Conservation (phyloP, 257 asterid species). For the Solanum pimpinellifolium region DNA sequence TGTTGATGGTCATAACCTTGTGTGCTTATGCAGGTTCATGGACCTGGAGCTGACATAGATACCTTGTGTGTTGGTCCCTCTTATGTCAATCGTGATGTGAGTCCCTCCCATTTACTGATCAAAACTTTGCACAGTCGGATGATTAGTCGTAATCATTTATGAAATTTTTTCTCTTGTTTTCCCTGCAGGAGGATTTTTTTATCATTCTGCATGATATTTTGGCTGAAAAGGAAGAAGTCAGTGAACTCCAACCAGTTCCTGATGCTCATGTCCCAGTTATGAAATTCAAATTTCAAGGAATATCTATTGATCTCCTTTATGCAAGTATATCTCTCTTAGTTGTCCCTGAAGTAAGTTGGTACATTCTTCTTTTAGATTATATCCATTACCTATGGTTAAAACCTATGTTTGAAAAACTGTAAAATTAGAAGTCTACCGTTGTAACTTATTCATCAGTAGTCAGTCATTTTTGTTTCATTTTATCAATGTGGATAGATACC, state of each 20-base stretch:
- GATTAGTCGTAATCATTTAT: not conserved
- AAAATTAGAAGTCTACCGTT: too few relatives aligned
- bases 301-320: constrained; percentile 26
- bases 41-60: constrained; percentile 34
- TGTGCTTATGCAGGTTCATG: constrained; percentile 17
- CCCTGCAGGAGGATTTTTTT: constrained; percentile 30
- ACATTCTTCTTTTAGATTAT: not conserved
- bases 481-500: not conserved
- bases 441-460: not conserved
- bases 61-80: constrained; percentile 30
- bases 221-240: constrained; percentile 25
- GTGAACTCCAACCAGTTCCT: constrained; percentile 27
- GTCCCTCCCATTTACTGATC: not conserved
- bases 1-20: not conserved
- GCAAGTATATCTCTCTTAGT: constrained; percentile 23
- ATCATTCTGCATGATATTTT: constrained; percentile 22
- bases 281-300: constrained; percentile 25
- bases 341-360: constrained; percentile 25
- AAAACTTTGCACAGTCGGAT: not conserved
- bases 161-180: not conserved
- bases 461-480: not conserved
- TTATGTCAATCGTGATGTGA: constrained; percentile 26
- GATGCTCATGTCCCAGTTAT: constrained; percentile 33
- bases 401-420: not conserved
- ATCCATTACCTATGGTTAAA: not conserved